Evolutionary conservation across 208 protist species (phyloP).

Genomic region (Leishmania turanica): DNA sequence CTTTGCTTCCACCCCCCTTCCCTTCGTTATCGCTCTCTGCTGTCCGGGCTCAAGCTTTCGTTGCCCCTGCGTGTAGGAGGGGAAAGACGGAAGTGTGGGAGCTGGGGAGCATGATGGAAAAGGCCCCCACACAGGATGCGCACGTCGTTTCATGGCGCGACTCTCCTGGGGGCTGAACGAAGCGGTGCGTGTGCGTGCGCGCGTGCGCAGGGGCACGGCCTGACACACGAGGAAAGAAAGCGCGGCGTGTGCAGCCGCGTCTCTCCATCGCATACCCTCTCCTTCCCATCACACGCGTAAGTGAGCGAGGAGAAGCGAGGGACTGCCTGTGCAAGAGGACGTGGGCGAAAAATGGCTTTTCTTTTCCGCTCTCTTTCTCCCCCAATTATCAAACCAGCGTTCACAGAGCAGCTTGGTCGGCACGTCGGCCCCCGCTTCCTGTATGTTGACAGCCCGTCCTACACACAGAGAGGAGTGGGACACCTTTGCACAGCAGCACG

Average conservation of each 20-base stretch:
- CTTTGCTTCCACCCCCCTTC: background rate
- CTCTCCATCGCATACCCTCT: background rate
- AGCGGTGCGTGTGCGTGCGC: background rate
- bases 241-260: background rate
- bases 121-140: background rate
- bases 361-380: background rate
- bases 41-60: background rate
- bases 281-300: background rate
- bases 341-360: background rate
- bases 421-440: background rate
- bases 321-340: background rate
- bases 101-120: background rate
- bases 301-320: background rate
- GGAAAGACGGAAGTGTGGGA: background rate
- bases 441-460: background rate
- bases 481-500: background rate
- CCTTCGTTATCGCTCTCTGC: background rate
- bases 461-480: background rate
- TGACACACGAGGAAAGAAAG: background rate
- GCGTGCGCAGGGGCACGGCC: background rate
- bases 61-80: background rate
- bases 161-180: background rate
- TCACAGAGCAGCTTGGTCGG: background rate
- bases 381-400: background rate
- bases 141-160: background rate